Conservation (phyloP, 106 monocot species). For the Amphibolis antarctica region DNA sequence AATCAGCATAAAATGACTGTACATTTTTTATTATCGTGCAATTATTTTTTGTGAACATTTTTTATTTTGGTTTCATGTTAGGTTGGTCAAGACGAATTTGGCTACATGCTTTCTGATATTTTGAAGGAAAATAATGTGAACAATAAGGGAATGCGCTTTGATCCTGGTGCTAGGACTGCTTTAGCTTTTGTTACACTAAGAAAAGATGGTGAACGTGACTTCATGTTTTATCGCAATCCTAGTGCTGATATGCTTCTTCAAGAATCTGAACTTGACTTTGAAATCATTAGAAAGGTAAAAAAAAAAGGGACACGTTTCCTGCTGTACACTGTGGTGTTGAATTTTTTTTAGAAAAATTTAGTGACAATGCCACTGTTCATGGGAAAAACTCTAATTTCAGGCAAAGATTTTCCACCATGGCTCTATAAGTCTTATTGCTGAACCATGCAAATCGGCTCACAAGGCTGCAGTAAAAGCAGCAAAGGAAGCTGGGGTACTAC, state of each 20-base stretch:
- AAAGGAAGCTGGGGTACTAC: conserved; percentile 79
- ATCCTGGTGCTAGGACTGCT: conserved; percentile 85
- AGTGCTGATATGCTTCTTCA: conserved; percentile 98
- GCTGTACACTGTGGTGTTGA: background rate
- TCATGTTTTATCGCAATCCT: conserved; percentile 99
- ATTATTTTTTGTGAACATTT: background rate
- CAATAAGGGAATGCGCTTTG: conserved; percentile 76
- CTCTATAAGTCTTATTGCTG: conserved; percentile 96
- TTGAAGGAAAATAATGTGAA: conserved; percentile 91
- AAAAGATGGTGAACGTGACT: conserved; percentile 86
- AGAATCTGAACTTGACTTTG: conserved; percentile 78
- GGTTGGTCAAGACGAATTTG: conserved; percentile 99
- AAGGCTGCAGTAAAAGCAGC: conserved; percentile 77
- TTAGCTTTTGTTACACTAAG: conserved; percentile 91
- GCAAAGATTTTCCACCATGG: conserved; percentile 96
- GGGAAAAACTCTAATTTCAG: conserved; percentile 21
- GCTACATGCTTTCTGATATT: conserved; percentile 82
- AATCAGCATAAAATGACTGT: no score
- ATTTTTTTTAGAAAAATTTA: background rate
- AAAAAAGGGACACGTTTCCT: background rate
- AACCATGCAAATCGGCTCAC: conserved; percentile 93
- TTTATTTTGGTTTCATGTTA: conserved; percentile 10
- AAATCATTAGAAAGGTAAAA: conserved; percentile 70
- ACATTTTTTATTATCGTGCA: background rate
- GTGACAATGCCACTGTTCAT: background rate